Evolutionary conservation across 148 eudicot species (phyloP).

Genomic region (Persicaria tinctoria): DNA sequence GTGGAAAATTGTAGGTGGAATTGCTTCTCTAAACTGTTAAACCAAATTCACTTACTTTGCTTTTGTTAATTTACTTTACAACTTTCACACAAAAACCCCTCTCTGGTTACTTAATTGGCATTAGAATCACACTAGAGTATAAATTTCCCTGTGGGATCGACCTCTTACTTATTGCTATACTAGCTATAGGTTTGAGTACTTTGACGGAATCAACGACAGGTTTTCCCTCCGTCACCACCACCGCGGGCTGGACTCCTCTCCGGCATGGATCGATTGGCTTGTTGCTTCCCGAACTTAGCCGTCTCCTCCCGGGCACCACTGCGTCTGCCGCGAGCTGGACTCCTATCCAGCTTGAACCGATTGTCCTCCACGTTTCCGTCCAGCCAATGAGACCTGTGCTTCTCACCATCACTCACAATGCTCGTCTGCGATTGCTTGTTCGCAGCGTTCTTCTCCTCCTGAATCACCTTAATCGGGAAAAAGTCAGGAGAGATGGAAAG

Average conservation of each 20-base stretch:
- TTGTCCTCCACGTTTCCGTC: conserved; percentile 29
- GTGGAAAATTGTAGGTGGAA: too few relatives aligned
- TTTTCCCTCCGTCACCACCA: too few relatives aligned
- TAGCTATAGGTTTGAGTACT: too few relatives aligned
- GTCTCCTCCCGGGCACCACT: conserved; percentile 17
- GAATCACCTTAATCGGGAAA: conserved; percentile 55
- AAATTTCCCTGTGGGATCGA: too few relatives aligned
- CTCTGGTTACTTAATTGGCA: too few relatives aligned
- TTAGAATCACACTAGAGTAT: too few relatives aligned
- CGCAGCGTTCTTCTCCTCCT: conserved; percentile 48
- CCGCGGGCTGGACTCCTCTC: conserved; percentile 14
- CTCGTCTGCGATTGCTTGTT: conserved; percentile 58
- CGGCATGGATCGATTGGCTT: conserved; percentile 16
- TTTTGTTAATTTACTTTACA: too few relatives aligned
- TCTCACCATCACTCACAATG: conserved; percentile 47
- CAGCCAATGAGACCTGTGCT: conserved; percentile 75
- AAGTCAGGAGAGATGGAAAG: conserved; percentile 71
- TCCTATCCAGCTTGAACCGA: conserved; percentile 13
- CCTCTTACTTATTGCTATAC: too few relatives aligned
- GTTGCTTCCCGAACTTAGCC: conserved; percentile 20
- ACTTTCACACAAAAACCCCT: too few relatives aligned
- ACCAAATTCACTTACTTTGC: too few relatives aligned
- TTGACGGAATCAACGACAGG: too few relatives aligned
- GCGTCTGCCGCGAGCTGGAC: conserved; percentile 1
- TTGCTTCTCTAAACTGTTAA: too few relatives aligned